phyloP scores from a whole-genome alignment of 331 rosid species.

The Malus hybrid region DNA sequence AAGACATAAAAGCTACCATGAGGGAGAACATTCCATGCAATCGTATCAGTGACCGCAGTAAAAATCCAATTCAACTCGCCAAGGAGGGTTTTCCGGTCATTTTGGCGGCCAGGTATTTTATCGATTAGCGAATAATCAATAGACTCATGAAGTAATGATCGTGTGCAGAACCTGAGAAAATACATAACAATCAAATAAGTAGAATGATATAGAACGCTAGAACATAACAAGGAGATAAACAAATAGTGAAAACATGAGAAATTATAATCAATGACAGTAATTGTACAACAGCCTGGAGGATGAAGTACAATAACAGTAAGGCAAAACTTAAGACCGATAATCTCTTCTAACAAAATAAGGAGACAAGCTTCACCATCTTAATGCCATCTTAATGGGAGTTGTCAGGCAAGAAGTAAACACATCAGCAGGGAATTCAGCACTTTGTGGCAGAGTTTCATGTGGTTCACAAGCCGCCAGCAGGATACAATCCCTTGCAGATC shows the following conservation, averaged over 20 bases:
- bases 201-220: not conserved
- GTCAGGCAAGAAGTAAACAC: conserved; percentile 97
- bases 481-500: conserved; percentile 86
- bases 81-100: conserved; percentile 87
- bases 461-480: conserved; percentile 98
- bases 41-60: conserved; percentile 96
- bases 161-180: conserved; percentile 74
- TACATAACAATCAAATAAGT: not conserved
- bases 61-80: conserved; percentile 99
- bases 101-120: conserved; percentile 94
- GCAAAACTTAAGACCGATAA: not conserved
- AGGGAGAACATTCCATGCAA: conserved; percentile 99
- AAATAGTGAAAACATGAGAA: not conserved
- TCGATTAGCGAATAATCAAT: conserved; percentile 79
- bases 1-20: conserved; percentile 46
- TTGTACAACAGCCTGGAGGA: not conserved
- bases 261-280: not conserved
- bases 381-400: conserved; percentile 96
- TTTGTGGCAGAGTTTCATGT: conserved; percentile 95
- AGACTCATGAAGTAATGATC: conserved; percentile 77
- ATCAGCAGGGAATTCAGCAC: conserved; percentile 98
- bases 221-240: not conserved
- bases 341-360: conserved; percentile 4
- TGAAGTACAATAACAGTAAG: not conserved
- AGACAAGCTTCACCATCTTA: conserved; percentile 73